phyloP scores from a whole-genome alignment of 1,284 basidiomycete species.

The Trichosporon sp. region DNA sequence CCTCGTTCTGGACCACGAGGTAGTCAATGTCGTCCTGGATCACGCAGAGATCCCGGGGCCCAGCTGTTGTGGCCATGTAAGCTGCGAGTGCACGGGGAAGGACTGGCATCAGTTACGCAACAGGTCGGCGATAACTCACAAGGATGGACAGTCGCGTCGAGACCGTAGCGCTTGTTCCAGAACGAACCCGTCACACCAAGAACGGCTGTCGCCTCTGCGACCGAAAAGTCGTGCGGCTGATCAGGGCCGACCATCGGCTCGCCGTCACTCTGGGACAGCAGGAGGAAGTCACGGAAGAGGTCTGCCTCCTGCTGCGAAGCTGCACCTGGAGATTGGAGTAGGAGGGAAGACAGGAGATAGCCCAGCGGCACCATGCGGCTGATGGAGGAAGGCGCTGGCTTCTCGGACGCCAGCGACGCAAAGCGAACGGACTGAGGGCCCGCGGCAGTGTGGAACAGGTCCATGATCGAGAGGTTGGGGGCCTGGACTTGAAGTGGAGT shows the following conservation, averaged over 20 bases:
- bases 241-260: not conserved
- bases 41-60: slow-evolving; percentile 3
- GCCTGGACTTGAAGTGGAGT: not conserved
- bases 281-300: not conserved
- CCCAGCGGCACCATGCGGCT: not conserved
- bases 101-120: not conserved
- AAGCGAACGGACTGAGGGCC: not conserved
- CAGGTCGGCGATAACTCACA: not conserved
- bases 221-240: not conserved
- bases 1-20: not conserved
- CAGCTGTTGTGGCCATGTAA: not conserved
- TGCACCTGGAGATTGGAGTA: not conserved
- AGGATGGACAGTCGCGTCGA: not conserved
- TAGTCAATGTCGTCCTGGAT: slow-evolving; percentile 7
- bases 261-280: not conserved
- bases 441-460: not conserved
- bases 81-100: slow-evolving; percentile 1
- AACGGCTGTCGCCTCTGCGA: not conserved
- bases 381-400: not conserved
- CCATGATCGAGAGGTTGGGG: not conserved
- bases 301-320: not conserved
- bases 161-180: slow-evolving; percentile 2
- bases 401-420: not conserved
- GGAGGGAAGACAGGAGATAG: slow-evolving; percentile 1
- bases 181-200: not conserved